phyloP scores from a whole-genome alignment of 495 filamentous ascomycete genomes.

The Cercophora samala region DNA sequence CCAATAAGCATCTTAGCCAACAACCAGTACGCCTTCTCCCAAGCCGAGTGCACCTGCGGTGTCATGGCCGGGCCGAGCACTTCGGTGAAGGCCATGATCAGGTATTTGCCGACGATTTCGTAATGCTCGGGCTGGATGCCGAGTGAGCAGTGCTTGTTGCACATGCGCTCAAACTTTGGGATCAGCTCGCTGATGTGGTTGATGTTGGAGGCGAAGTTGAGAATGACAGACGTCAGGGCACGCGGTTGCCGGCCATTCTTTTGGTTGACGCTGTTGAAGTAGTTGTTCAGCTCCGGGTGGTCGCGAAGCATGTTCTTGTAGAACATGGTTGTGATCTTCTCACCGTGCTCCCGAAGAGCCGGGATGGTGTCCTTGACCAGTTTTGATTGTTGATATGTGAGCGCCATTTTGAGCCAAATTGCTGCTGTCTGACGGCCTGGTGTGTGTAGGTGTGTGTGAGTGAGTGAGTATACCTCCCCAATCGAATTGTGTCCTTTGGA shows the following conservation, averaged over 20 bases:
- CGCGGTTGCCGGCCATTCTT: conserved; percentile 62
- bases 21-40: conserved; percentile 67
- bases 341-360: conserved; percentile 59
- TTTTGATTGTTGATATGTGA: conserved; percentile 41
- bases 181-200: conserved; percentile 62
- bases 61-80: conserved; percentile 67
- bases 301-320: conserved; percentile 65
- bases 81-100: conserved; percentile 62
- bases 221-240: conserved; percentile 62
- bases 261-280: conserved; percentile 71
- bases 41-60: conserved; percentile 60
- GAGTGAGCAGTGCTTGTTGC: conserved; percentile 70
- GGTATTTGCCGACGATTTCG: conserved; percentile 62
- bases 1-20: conserved; percentile 68
- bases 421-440: not conserved
- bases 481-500: not conserved
- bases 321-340: conserved; percentile 62
- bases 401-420: conserved; percentile 33
- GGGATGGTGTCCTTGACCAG: conserved; percentile 47
- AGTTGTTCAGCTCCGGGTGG: conserved; percentile 60
- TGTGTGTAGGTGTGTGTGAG: not conserved
- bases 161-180: conserved; percentile 66
- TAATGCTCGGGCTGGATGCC: conserved; percentile 68
- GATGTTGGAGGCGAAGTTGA: conserved; percentile 68
- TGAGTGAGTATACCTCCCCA: not conserved